Conservation (phyloP, 2,329 filamentous ascomycete genomes). For the Coniella vitis region DNA sequence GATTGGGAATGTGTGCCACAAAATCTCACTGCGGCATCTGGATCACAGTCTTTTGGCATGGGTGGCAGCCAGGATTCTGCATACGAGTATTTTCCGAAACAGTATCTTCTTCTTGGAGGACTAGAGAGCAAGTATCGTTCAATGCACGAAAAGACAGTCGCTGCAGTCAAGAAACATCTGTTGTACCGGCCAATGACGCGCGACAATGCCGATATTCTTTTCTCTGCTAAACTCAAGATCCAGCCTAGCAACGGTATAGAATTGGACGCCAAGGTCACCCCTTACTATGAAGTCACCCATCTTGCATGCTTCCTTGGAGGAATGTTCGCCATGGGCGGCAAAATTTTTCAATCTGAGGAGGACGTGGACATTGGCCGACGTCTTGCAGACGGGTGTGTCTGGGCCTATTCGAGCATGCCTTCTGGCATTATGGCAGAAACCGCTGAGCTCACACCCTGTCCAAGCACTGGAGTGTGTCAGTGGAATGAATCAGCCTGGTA, state of each 20-base stretch:
- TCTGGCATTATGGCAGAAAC: conserved; percentile 61
- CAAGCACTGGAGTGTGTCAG: conserved; percentile 37
- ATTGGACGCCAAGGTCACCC: conserved; percentile 24
- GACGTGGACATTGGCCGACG: conserved; percentile 58
- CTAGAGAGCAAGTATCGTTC: conserved; percentile 63
- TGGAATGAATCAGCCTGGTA: conserved; percentile 47
- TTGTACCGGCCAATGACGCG: conserved; percentile 73
- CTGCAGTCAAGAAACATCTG: conserved; percentile 64
- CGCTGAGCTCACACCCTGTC: conserved; percentile 43
- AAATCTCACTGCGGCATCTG: conserved; percentile 44
- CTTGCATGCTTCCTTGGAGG: conserved; percentile 64
- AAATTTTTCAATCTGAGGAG: conserved; percentile 50
- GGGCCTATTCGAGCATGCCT: conserved; percentile 56
- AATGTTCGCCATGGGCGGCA: conserved; percentile 61
- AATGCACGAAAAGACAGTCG: conserved; percentile 63
- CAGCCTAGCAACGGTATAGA: conserved; percentile 34
- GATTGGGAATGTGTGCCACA: conserved; percentile 51
- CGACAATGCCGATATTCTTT: conserved; percentile 60
- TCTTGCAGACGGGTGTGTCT: conserved; percentile 63
- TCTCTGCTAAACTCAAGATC: conserved; percentile 58
- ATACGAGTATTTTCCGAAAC: conserved; percentile 63
- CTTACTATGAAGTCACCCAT: conserved; percentile 55
- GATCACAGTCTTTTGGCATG: conserved; percentile 48
- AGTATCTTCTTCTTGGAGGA: conserved; percentile 73
- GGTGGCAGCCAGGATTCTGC: conserved; percentile 63